phyloP scores from a whole-genome alignment of 805 yeast species.

The Torulaspora delbrueckii region DNA sequence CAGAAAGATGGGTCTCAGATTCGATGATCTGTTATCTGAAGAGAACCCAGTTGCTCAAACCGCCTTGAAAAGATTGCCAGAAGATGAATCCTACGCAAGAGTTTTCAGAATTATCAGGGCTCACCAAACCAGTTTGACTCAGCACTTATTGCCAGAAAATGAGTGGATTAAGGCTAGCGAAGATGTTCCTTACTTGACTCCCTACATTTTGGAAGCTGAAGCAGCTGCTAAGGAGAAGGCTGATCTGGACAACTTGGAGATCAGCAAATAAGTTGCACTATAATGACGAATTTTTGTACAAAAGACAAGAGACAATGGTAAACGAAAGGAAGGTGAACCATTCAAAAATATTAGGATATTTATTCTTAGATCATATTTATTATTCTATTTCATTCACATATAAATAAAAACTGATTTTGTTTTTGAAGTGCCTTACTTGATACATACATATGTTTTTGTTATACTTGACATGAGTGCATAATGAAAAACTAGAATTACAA shows the following conservation, averaged over 20 bases:
- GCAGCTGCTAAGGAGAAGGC: conserved; percentile 83
- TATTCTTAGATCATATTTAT: conserved; percentile 5
- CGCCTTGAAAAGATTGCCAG: conserved; percentile 84
- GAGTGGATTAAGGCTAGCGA: conserved; percentile 77
- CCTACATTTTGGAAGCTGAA: conserved; percentile 90
- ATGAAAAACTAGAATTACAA: conserved; percentile 4
- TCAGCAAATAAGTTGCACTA: conserved; percentile 22
- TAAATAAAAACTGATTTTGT: background rate
- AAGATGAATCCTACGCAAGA: conserved; percentile 81
- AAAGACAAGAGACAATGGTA: background rate
- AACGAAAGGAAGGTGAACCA: background rate
- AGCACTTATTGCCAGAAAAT: conserved; percentile 75
- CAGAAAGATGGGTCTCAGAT: conserved; percentile 89
- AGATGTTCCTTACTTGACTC: conserved; percentile 76
- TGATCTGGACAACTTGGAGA: conserved; percentile 74
- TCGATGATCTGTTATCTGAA: conserved; percentile 82
- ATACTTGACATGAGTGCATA: conserved; percentile 1
- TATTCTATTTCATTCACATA: conserved; percentile 2
- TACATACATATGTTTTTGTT: background rate
- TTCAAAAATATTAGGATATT: conserved; percentile 1
- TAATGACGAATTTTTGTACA: background rate
- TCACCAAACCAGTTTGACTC: conserved; percentile 78
- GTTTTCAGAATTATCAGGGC: conserved; percentile 89
- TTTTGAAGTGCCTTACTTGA: background rate
- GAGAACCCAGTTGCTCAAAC: conserved; percentile 83